Conservation (phyloP, 2,329 filamentous ascomycete genomes). For the Penicillium olsonii region DNA sequence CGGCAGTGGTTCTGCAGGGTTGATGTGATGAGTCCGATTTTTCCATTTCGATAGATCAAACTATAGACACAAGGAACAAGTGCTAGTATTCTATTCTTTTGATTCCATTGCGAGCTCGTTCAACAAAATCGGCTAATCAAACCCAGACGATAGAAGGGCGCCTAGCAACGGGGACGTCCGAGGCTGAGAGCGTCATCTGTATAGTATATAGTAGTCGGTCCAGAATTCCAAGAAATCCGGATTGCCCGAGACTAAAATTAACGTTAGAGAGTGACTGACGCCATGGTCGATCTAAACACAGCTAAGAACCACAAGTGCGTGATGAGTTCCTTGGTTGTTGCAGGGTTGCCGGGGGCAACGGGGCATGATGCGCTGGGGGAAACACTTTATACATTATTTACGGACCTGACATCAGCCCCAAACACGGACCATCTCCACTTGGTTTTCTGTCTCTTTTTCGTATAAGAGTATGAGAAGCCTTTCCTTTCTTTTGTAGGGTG, state of each 20-base stretch:
- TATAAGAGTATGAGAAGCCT: slow-evolving; percentile 13
- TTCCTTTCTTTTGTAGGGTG: slow-evolving; percentile 3
- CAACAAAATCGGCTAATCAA: no score
- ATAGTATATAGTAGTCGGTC: no score
- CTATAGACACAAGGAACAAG: no score
- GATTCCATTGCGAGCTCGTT: no score
- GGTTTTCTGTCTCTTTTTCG: slow-evolving; percentile 4
- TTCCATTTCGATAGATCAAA: not conserved
- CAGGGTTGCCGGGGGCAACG: slow-evolving; percentile 7
- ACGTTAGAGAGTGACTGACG: slow-evolving; percentile 8
- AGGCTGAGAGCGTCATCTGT: not conserved
- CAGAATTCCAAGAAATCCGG: not conserved
- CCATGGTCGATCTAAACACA: slow-evolving; percentile 6
- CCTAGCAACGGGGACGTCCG: not conserved
- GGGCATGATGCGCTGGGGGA: not conserved
- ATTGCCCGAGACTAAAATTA: slow-evolving; percentile 6
- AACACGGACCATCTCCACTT: slow-evolving; percentile 10
- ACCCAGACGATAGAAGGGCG: no score
- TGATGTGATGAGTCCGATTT: not conserved
- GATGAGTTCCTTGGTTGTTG: slow-evolving; percentile 12
- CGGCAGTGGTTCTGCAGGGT: not conserved
- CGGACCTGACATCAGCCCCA: slow-evolving; percentile 5
- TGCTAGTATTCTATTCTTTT: no score
- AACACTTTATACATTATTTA: slow-evolving; percentile 7
- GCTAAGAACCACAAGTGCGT: slow-evolving; percentile 7